Evolutionary conservation across 805 yeast species (phyloP).

Genomic region (Yarrowia keelungensis): DNA sequence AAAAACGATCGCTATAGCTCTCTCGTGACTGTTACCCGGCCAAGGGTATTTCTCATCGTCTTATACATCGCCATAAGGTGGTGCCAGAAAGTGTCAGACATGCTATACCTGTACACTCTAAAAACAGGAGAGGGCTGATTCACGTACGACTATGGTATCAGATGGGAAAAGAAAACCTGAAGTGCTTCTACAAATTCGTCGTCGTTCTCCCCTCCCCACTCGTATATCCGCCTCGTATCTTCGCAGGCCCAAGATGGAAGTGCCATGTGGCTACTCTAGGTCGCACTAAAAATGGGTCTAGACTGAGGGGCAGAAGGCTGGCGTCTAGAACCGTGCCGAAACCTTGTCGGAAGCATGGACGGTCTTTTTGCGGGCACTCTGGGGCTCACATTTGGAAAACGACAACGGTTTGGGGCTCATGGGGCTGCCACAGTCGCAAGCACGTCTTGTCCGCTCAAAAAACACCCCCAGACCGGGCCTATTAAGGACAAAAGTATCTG

Average conservation of each 20-base stretch:
- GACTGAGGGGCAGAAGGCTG: conserved; percentile 27
- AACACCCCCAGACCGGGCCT: too few species aligned
- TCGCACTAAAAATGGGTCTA: conserved; percentile 28
- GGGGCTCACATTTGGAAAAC: background rate
- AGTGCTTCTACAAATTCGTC: background rate
- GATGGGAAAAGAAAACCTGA: too few species aligned
- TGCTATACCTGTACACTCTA: too few species aligned
- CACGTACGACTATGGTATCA: too few species aligned
- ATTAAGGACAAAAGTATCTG: too few species aligned
- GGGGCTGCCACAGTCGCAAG: too few species aligned
- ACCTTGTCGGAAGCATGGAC: background rate
- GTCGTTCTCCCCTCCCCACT: background rate
- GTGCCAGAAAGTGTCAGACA: conserved; percentile 1
- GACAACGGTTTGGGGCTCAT: background rate
- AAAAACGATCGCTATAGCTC: too few species aligned
- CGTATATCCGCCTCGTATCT: conserved; percentile 27
- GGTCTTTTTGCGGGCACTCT: background rate
- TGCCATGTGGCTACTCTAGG: conserved; percentile 24
- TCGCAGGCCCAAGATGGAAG: conserved; percentile 3
- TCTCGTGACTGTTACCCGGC: background rate
- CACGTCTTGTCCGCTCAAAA: too few species aligned
- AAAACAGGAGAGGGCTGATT: too few species aligned
- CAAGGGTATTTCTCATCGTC: background rate
- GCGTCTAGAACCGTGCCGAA: conserved; percentile 19
- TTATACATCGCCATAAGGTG: background rate